Base-by-base conservation (phyloP, 2,329 filamentous ascomycete genomes). In the Graphium sp. region DNA sequence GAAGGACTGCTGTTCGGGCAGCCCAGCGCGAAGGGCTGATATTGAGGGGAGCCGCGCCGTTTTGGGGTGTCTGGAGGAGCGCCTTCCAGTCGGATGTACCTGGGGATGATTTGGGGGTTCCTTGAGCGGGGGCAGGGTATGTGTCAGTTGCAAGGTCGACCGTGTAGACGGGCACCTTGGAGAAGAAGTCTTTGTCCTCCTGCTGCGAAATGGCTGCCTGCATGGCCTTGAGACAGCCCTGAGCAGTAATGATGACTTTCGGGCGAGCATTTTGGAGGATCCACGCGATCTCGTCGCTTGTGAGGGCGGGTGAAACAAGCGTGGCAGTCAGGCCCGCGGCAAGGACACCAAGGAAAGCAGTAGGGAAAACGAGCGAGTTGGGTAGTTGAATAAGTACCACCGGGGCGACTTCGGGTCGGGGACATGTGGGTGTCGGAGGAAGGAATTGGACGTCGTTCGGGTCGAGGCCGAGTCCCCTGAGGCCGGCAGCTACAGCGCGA, bases 141-240 rank as follows among this genome's bases (percentile, higher is more conserved):
- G 32, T 10, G 15, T 55, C 53, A 5, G 34, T 35, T 3, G 34
- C 42, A 3, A 46, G 40, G 22, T 57, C 48, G 10, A 56, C 65
- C 37, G 71, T 66, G 43, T 76, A 80, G 11, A 68, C 47, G 40
- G 75, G 78, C 7, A 80, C 48, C 5, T 30, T 28, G 4, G 38
- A 32, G n/a, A 48, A 52, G 34, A 43, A 54, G 0, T 34, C 31
- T 1, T 28, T 22, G 30, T 56, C 51, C 2, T 47, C 32, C 25
- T 55, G 53, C 6, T 39, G 31, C 6, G 37, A 32, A 2, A 58
- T 25, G 1, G 53, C 54, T 10, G 44, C 41, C 17, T 41, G 40
- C 37, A 56, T 50, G 5, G 44, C 46, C 2, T 29, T 31, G 16
- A 52, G 35, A 29, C 42, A 45, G 2, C 47, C 28, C 26, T 37